A percentile compares a stretch with the other conserved stretches of the same genome.
Evolutionary conservation across 2,329 filamentous ascomycete genomes (phyloP).

Genomic region (Stylonectria norvegica): DNA sequence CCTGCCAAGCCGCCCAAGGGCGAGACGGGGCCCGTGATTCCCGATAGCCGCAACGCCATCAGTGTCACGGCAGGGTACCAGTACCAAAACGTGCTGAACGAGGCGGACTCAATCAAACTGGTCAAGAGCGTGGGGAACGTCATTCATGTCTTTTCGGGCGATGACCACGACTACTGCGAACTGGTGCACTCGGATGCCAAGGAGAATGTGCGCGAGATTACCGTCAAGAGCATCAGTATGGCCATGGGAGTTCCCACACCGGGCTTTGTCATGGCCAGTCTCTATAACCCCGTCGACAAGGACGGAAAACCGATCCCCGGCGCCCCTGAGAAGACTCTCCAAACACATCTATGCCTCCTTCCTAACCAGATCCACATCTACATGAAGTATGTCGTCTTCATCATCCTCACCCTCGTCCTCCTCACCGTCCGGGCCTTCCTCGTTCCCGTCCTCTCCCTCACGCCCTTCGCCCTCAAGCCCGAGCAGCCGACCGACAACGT

Average conservation of each 20-base stretch:
- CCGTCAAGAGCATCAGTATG: constrained; percentile 93
- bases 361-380: constrained; percentile 86
- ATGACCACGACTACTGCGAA: constrained; percentile 98
- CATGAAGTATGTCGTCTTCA: constrained; percentile 68
- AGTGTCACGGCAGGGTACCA: constrained; percentile 79
- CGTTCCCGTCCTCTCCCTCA: constrained; percentile 52
- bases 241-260: constrained; percentile 90
- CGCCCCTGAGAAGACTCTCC: constrained; percentile 58
- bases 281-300: constrained; percentile 85
- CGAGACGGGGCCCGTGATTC: constrained; percentile 49
- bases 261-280: constrained; percentile 80
- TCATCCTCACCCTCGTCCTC: constrained; percentile 49
- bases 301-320: constrained; percentile 47
- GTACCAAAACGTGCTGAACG: constrained; percentile 89
- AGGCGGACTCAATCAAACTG: constrained; percentile 70
- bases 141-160: constrained; percentile 84
- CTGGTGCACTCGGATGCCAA: constrained; percentile 71
- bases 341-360: constrained; percentile 86
- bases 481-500: constrained; percentile 23
- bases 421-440: constrained; percentile 55
- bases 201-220: constrained; percentile 72
- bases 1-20: constrained; percentile 61
- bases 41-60: constrained; percentile 75
- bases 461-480: constrained; percentile 51
- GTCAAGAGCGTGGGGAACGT: constrained; percentile 78